These are phyloP conservation scores for Cutaneotrichosporon spelunceum DNA, from an alignment of 1,284 basidiomycete species.

Conservation along the genomic window DNA sequence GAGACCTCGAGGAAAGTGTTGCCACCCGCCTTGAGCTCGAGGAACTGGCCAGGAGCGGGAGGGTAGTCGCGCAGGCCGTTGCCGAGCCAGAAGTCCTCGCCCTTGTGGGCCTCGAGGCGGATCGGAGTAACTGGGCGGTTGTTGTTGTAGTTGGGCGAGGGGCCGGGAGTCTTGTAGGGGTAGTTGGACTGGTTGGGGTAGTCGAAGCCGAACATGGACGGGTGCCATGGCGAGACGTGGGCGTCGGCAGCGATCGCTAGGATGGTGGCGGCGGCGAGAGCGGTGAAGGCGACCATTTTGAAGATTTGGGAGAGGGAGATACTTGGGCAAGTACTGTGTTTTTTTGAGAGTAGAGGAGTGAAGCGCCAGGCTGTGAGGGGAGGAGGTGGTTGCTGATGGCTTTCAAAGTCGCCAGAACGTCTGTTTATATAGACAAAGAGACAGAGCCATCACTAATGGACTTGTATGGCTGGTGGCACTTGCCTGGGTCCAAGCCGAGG, in stretches of 20 bases:
- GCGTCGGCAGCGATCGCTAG: slow-evolving; percentile 6
- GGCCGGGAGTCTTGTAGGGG: not conserved
- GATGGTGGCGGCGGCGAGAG: not conserved
- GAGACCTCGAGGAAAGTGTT: slow-evolving; percentile 6
- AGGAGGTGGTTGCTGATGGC: not conserved
- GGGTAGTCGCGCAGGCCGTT: slow-evolving; percentile 3
- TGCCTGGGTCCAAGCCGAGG: no score
- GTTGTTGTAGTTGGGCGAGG: not conserved
- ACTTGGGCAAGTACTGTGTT: not conserved
- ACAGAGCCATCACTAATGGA: not conserved
- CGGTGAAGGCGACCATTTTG: slow-evolving; percentile 5
- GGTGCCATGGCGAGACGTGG: slow-evolving; percentile 15
- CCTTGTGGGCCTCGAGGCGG: slow-evolving; percentile 4
- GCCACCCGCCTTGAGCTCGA: slow-evolving; percentile 13
- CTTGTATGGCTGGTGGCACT: not conserved
- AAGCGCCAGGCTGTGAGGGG: no score
- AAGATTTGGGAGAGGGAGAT: not conserved
- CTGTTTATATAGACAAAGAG: slow-evolving; percentile 2
- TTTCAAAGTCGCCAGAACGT: not conserved
- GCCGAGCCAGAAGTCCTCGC: slow-evolving; percentile 12
- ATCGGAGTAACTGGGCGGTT: slow-evolving; percentile 9
- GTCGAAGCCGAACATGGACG: slow-evolving; percentile 16
- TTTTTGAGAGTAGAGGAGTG: not conserved
- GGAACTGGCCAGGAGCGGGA: slow-evolving; percentile 10
- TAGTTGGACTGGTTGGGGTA: slow-evolving; percentile 9